phyloP scores from a whole-genome alignment of 768 basidiomycete species.

The Tylopilus plumbeoviolaceoides region DNA sequence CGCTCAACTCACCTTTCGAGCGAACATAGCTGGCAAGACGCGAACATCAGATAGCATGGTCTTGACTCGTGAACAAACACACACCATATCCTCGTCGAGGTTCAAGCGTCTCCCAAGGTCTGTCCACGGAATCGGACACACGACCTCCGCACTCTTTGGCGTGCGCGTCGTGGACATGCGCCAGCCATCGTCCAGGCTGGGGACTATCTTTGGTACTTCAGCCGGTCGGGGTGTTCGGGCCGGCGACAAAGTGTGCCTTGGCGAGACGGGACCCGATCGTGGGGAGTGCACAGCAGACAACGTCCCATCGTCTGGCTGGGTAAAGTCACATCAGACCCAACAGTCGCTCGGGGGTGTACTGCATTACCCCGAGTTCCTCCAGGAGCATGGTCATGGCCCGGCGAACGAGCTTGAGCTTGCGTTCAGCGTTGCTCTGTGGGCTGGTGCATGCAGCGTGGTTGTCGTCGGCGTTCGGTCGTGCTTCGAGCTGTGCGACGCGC shows the following conservation, averaged over 20 bases:
- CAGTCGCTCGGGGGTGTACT: background rate
- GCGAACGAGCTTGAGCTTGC: constrained; percentile 31
- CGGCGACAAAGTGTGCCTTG: constrained; percentile 1
- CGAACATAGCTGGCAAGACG: constrained; percentile 22
- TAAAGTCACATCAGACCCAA: constrained; percentile 2
- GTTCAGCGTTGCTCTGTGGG: constrained; percentile 33
- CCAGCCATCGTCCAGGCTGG: constrained; percentile 30
- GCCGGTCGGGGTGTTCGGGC: constrained; percentile 6
- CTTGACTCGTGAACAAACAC: background rate
- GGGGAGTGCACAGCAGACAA: constrained; percentile 13
- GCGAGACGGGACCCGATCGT: background rate
- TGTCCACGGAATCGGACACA: constrained; percentile 30
- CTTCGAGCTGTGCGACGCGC: constrained; percentile 39
- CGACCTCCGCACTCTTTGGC: constrained; percentile 32
- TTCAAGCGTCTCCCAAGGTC: constrained; percentile 26
- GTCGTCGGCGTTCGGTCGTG: constrained; percentile 17
- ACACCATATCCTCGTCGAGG: constrained; percentile 42
- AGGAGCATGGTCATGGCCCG: constrained; percentile 42
- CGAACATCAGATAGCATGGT: background rate
- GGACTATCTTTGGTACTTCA: constrained; percentile 2
- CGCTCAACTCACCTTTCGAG: constrained; percentile 24
- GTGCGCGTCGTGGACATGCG: constrained; percentile 39
- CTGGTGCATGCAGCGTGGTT: constrained; percentile 28
- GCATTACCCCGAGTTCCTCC: constrained; percentile 37
- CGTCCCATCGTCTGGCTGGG: constrained; percentile 21